Conservation (phyloP, 345 rosid genomes). For the Combretum micranthum region DNA sequence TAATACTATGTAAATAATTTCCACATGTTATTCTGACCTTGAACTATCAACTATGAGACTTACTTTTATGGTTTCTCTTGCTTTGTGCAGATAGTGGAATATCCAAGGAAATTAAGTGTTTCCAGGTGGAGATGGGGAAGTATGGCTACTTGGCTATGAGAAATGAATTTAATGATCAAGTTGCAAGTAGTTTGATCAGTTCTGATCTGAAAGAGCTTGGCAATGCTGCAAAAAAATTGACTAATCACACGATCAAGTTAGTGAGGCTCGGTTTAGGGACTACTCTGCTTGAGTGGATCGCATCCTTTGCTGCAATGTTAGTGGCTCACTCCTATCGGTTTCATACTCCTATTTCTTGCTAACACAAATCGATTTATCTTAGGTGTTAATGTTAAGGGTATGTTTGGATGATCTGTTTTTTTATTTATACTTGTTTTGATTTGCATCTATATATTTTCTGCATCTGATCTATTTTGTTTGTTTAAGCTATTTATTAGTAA, state of each 20-base stretch:
- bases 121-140: constrained; percentile 20
- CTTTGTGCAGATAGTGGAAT: too few species aligned
- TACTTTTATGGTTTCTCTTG: too few species aligned
- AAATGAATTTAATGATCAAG: constrained; percentile 21
- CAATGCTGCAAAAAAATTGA: constrained; percentile 40
- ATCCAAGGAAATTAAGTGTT: too few species aligned
- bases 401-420: too few species aligned
- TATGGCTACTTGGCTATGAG: constrained; percentile 29
- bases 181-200: constrained; percentile 21
- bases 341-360: not conserved
- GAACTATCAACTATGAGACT: too few species aligned
- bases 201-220: constrained; percentile 46
- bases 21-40: too few species aligned
- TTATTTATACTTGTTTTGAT: too few species aligned
- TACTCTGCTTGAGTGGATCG: constrained; percentile 66
- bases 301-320: constrained; percentile 80
- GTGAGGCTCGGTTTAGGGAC: constrained; percentile 67
- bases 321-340: constrained; percentile 3
- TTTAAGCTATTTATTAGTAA: too few species aligned
- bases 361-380: not conserved
- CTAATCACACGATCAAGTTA: constrained; percentile 37
- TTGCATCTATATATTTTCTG: too few species aligned
- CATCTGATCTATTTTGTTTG: too few species aligned
- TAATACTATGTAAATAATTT: too few species aligned
- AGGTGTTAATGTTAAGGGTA: not conserved